Evolutionary conservation across 2,329 filamentous ascomycete genomes (phyloP), one percentile per base, ranked within the genome.

Genomic region (Rasamsonia emersonii): DNA sequence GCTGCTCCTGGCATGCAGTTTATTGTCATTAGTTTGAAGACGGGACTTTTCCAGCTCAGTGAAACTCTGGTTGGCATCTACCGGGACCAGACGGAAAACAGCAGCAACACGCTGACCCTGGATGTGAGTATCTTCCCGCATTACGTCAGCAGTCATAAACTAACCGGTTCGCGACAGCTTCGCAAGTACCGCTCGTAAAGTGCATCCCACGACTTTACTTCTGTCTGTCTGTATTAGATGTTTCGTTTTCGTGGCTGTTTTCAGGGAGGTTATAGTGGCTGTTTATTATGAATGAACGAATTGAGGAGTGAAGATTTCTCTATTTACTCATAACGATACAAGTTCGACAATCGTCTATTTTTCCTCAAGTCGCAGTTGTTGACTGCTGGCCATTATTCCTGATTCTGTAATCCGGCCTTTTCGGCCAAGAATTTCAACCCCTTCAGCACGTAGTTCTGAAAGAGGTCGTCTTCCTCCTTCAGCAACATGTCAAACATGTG

Each of bases 1-100:
- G 84, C 88, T 1, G 85, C 86, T 1, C 91, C 91, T 1, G 93
- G 93, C 9, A 96, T 96, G 86, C 91, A 98, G 59, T 98, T 98
- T 48, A 93, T 98, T 39, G 91, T 98, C 45, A 98, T 98, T 59
- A 86, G 79, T 64, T 71, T 98, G 56, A 98, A 98, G 72, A 83
- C 86, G 0, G 88, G 86, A 1, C 68, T 98, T 35, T 98, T 96
- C 65, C 88, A 98, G 62, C 84, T 93, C 58, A 94, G 86, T 53
- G 88, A 98, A 69, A 93, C 86, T 40, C 61, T 98, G 47, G 86
- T 98, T 4, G 91, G 91, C 31, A 86, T 98, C 8, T 96, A 94
- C 67, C 73, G 91, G 44, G 93, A 98, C 54, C 91, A 98, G 64
- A 78, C 80, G 35, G 84, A 86, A 36, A 98, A 96, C 62, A 93